Base-by-base conservation (phyloP, 2,329 filamentous ascomycete species). In the Aspergillus sp. region DNA sequence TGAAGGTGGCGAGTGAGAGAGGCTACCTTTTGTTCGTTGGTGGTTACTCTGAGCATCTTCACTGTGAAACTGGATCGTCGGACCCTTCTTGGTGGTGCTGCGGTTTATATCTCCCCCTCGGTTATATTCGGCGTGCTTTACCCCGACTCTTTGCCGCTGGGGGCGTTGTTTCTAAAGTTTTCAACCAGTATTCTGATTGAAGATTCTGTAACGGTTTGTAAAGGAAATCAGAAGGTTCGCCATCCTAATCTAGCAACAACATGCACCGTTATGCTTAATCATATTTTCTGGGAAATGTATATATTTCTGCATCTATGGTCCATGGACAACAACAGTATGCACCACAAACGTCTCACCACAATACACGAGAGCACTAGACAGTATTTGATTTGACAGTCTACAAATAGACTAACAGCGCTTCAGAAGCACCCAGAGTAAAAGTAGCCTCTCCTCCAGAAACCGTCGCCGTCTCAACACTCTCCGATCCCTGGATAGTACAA, bases 401-500 rank as follows among this genome's bases (percentile, higher is more conserved):
- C 24, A 59, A 2, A 66, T 81, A 80, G 23, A 83, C 72, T 48
- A 83, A 56, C 55, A 83, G 64, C 5, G 79, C 80, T 65, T 84
- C 81, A 6, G 77, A 77, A 6, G 79, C 81, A 19, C 67, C 68
- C 21, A 83, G 56, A 1, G 68, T 71, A 52, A 80, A 77, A 0
- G 72, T 78, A 1, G 70, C 76, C 43, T 71, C 37, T 53, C 73
- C 69, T 75, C 44, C 62, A 33, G 48, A 55, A 39, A 63, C 64
- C 7, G 48, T 59, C 12, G 19, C 60, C 7, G 50, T 66, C 55
- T 68, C 66, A 14, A 55, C 41, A 17, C 35, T 55, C 41, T 62
- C 78, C 3, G 63, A 69, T 0, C 81, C 80, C 1, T 64, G 64
- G n/a, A 79, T 61, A 4, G 64, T 67, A 66, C 81, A 84, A 11